Evolutionary conservation across 2,329 filamentous ascomycete species (phyloP).

Genomic region (Bipolaris sorokiniana): DNA sequence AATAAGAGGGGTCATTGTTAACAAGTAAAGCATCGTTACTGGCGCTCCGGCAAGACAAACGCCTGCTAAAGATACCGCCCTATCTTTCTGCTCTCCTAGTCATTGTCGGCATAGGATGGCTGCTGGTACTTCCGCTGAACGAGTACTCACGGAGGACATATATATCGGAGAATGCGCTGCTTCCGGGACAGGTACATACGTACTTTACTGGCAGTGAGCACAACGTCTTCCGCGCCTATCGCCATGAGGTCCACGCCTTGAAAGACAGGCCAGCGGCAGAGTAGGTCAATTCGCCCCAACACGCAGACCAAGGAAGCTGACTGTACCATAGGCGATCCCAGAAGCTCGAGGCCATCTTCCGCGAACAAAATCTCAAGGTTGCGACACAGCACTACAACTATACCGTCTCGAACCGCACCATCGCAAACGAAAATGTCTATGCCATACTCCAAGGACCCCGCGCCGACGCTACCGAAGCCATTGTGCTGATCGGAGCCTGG

Average conservation of each 20-base stretch:
- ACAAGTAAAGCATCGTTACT: slow-evolving; percentile 60
- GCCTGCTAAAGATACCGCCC: slow-evolving; percentile 81
- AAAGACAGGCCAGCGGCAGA: slow-evolving; percentile 51
- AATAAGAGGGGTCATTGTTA: slow-evolving; percentile 14
- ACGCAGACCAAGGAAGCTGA: slow-evolving; percentile 13
- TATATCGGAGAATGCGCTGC: slow-evolving; percentile 94
- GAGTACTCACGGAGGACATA: slow-evolving; percentile 92
- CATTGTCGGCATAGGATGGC: slow-evolving; percentile 83
- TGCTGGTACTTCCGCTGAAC: slow-evolving; percentile 86
- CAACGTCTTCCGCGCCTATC: slow-evolving; percentile 89
- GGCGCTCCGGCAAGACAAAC: slow-evolving; percentile 78
- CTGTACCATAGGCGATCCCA: slow-evolving; percentile 62
- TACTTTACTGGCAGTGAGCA: slow-evolving; percentile 98
- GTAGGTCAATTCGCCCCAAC: slow-evolving; percentile 31
- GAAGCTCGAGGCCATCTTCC: slow-evolving; percentile 76
- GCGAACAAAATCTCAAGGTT: slow-evolving; percentile 81
- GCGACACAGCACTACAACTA: slow-evolving; percentile 90
- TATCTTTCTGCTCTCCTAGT: slow-evolving; percentile 88
- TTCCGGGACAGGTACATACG: slow-evolving; percentile 95
- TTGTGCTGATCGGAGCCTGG: slow-evolving; percentile 91
- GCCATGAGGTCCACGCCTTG: slow-evolving; percentile 76
- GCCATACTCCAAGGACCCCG: slow-evolving; percentile 90
- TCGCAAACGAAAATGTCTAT: slow-evolving; percentile 88
- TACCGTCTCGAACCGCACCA: slow-evolving; percentile 73
- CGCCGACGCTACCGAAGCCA: slow-evolving; percentile 95